Conservation (phyloP, 2,329 filamentous ascomycete genomes). For the Exophiala mesophila region DNA sequence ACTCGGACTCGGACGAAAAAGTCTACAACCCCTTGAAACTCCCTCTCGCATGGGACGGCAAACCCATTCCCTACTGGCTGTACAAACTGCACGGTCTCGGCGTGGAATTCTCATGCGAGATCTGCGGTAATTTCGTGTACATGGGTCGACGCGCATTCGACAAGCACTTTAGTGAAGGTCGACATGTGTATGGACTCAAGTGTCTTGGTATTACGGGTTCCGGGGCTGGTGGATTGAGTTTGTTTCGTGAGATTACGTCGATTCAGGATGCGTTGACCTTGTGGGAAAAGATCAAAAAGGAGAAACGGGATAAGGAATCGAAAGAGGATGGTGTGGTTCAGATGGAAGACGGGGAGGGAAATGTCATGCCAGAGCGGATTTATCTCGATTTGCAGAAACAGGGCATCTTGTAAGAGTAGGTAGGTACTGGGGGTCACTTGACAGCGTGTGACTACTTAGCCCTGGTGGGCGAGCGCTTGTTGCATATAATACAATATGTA, state of each 20-base stretch:
- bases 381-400: conserved; percentile 94
- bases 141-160: conserved; percentile 95
- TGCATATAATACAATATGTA: too few species aligned
- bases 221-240: conserved; percentile 59
- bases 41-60: conserved; percentile 95
- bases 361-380: conserved; percentile 99
- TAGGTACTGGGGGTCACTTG: too few species aligned
- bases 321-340: conserved; percentile 61
- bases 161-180: conserved; percentile 94
- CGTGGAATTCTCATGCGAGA: conserved; percentile 91
- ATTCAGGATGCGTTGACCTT: conserved; percentile 84
- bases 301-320: conserved; percentile 69
- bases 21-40: conserved; percentile 97
- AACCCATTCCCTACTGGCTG: conserved; percentile 97
- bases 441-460: too few species aligned
- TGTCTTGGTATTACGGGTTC: conserved; percentile 75
- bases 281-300: conserved; percentile 89
- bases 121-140: conserved; percentile 98
- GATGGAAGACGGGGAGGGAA: conserved; percentile 97
- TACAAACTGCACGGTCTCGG: conserved; percentile 95
- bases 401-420: conserved; percentile 73
- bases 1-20: conserved; percentile 74
- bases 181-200: conserved; percentile 89
- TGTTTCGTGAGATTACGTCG: conserved; percentile 89
- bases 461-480: too few species aligned